Conservation (phyloP, 768 basidiomycete genomes). For the Macrolepiota dolichaula region DNA sequence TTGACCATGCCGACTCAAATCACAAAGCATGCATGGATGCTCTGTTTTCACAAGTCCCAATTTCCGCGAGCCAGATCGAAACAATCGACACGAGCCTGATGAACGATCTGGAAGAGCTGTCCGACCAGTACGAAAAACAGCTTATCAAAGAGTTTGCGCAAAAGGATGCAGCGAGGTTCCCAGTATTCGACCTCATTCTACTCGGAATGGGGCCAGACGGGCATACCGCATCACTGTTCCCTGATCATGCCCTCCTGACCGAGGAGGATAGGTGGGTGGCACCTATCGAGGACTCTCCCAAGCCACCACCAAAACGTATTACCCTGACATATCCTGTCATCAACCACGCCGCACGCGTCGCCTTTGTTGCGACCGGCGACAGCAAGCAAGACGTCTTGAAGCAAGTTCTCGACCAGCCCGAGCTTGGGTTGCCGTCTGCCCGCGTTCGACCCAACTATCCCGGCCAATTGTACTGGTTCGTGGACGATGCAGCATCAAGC, state of each 20-base stretch:
- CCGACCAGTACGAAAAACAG: conserved; percentile 76
- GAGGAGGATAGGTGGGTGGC: conserved; percentile 96
- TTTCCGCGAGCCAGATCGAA: conserved; percentile 77
- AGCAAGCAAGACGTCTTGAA: conserved; percentile 76
- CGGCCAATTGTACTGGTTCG: conserved; percentile 93
- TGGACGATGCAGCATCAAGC: conserved; percentile 77
- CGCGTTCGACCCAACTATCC: conserved; percentile 74
- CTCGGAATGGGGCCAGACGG: conserved; percentile 97
- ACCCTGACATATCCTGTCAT: conserved; percentile 91
- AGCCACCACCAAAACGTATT: conserved; percentile 86
- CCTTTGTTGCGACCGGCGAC: conserved; percentile 84
- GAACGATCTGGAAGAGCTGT: conserved; percentile 74
- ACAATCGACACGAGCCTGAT: conserved; percentile 68
- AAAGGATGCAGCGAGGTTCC: conserved; percentile 93
- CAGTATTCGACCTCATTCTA: conserved; percentile 94
- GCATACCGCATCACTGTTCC: conserved; percentile 98
- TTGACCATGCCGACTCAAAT: conserved; percentile 92
- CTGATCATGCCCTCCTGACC: conserved; percentile 78
- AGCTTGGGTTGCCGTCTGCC: conserved; percentile 76
- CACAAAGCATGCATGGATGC: conserved; percentile 69
- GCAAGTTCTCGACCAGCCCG: conserved; percentile 76
- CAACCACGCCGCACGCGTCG: conserved; percentile 84
- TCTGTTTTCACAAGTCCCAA: conserved; percentile 81
- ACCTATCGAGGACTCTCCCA: conserved; percentile 88
- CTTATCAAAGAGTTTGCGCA: conserved; percentile 91